Evolutionary conservation across 1,284 basidiomycete genomes (phyloP).

Genomic region (Porogramme epimiltina): DNA sequence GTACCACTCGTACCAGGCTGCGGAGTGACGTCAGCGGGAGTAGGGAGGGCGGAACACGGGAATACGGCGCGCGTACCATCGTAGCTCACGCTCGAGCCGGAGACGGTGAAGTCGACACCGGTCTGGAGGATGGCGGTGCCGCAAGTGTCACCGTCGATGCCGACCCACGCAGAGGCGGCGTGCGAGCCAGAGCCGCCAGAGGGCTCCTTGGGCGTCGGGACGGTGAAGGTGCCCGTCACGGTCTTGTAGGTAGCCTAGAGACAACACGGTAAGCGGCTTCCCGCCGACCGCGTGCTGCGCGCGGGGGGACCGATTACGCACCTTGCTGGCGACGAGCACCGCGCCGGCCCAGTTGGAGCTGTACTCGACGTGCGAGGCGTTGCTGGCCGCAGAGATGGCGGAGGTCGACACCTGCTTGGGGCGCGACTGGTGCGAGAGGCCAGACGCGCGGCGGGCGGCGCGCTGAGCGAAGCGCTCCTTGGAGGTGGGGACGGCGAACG

Average conservation of each 20-base stretch:
- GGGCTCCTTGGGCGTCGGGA: slow-evolving; percentile 28
- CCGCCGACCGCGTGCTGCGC: no score
- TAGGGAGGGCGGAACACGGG: no score
- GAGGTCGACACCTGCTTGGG: slow-evolving; percentile 11
- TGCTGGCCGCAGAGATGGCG: slow-evolving; percentile 6
- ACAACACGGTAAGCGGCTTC: not conserved
- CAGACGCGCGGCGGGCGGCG: slow-evolving; percentile 16
- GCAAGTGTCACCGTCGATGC: slow-evolving; percentile 22
- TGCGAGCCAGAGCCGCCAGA: slow-evolving; percentile 26
- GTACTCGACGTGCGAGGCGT: slow-evolving; percentile 23
- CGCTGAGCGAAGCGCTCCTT: slow-evolving; percentile 19
- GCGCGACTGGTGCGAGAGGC: slow-evolving; percentile 14
- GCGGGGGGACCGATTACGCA: slow-evolving; percentile 9
- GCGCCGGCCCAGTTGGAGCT: slow-evolving; percentile 31
- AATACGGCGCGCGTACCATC: slow-evolving; percentile 20
- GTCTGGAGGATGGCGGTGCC: slow-evolving; percentile 23
- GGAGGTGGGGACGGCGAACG: slow-evolving; percentile 20
- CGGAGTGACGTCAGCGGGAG: not conserved
- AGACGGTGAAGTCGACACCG: slow-evolving; percentile 33
- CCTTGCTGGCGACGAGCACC: slow-evolving; percentile 18
- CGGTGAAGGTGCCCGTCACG: slow-evolving; percentile 35
- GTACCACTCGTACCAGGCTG: slow-evolving; percentile 43
- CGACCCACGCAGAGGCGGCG: slow-evolving; percentile 30
- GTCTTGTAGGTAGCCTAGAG: slow-evolving; percentile 28
- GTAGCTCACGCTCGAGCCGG: slow-evolving; percentile 24